A percentile compares a stretch with the other conserved stretches of the same genome.
These are phyloP conservation scores for Pichia sp. DNA, from an alignment of 1,139 yeast species.

Conservation along the genomic window DNA sequence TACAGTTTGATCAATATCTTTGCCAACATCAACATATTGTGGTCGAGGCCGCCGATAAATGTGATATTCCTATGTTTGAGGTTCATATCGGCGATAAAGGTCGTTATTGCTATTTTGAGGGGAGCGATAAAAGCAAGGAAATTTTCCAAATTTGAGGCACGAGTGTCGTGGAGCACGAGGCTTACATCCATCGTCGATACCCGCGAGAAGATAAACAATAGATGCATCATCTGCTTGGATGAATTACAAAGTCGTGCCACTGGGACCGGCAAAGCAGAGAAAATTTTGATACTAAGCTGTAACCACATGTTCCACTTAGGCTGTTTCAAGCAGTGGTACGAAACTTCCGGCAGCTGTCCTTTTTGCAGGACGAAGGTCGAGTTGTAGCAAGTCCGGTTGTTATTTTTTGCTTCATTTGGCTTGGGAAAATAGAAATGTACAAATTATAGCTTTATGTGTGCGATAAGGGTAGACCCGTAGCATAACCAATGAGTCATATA, in stretches of 20 bases:
- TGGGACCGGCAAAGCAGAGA: neutral
- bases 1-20: constrained; percentile 10
- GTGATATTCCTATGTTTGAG: constrained; percentile 20
- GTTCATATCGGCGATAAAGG: constrained; percentile 20
- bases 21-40: constrained; percentile 13
- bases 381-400: neutral
- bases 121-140: constrained; percentile 24
- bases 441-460: neutral
- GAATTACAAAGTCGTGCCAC: constrained; percentile 7
- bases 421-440: neutral
- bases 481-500: too few relatives aligned
- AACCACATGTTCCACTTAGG: constrained; percentile 43
- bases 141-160: constrained; percentile 19
- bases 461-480: too few relatives aligned
- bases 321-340: constrained; percentile 46
- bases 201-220: constrained; percentile 17
- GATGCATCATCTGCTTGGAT: constrained; percentile 27
- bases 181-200: neutral
- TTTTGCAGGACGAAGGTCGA: constrained; percentile 36
- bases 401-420: neutral
- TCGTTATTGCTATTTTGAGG: constrained; percentile 22
- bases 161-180: constrained; percentile 14
- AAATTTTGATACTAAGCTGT: constrained; percentile 34
- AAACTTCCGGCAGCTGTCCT: constrained; percentile 43
- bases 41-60: constrained; percentile 17